phyloP scores from a whole-genome alignment of 352 stramenopile genomes.

The Globisporangium orthogonon region DNA sequence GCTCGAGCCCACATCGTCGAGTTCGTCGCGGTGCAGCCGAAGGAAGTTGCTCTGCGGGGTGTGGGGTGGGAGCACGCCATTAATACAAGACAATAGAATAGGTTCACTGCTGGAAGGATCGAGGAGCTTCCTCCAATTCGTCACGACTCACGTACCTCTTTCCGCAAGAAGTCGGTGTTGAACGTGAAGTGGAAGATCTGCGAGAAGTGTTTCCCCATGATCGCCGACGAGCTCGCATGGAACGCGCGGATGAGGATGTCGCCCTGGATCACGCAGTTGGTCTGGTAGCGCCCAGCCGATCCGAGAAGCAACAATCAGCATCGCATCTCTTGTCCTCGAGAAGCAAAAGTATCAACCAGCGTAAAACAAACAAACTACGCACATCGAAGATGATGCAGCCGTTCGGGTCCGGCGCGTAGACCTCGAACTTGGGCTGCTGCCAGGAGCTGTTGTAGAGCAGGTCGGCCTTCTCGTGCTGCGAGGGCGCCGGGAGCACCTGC shows the following conservation, averaged over 20 bases:
- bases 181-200: slow-evolving; percentile 87
- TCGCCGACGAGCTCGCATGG: slow-evolving; percentile 62
- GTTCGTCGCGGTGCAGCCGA: slow-evolving; percentile 44
- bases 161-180: slow-evolving; percentile 77
- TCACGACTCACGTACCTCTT: slow-evolving; percentile 31
- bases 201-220: slow-evolving; percentile 72
- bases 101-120: no score
- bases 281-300: slow-evolving; percentile 17
- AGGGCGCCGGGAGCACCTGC: slow-evolving; percentile 56
- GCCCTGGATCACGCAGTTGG: slow-evolving; percentile 65
- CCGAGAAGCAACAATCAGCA: no score
- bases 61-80: no score
- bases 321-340: background rate
- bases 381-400: slow-evolving; percentile 57
- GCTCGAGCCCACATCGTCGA: slow-evolving; percentile 52
- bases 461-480: slow-evolving; percentile 45
- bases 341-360: no score
- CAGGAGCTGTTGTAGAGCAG: slow-evolving; percentile 71
- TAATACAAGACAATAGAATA: no score
- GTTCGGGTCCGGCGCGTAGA: slow-evolving; percentile 41
- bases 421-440: slow-evolving; percentile 57
- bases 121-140: no score
- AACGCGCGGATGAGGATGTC: slow-evolving; percentile 70
- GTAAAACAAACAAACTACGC: background rate
- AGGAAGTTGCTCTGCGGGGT: slow-evolving; percentile 30